Base-by-base conservation (phyloP, 1,284 basidiomycete genomes). In the Moniliophthora roreri region DNA sequence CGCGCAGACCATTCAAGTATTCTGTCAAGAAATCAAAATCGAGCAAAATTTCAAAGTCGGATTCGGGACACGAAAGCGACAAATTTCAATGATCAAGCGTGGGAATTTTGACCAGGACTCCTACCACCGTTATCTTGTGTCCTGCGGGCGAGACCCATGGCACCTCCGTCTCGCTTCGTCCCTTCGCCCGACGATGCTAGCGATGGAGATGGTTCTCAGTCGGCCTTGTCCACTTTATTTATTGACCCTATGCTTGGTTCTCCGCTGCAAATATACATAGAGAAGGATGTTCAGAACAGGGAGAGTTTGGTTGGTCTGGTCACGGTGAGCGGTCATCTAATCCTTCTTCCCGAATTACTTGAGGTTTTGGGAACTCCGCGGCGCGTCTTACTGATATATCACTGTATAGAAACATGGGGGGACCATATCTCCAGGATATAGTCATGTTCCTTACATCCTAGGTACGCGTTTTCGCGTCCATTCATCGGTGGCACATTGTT, bases 211-310 rank as follows among this genome's bases (percentile, higher is more conserved):
- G n/a, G n/a, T n/a, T n/a, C n/a, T n/a, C n/a, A 38, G 34, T 23
- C 41, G 13, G 28, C 44, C 24, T 32, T 51, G 13, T 28, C 39
- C 13, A 75, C 78, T 58, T 75, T 91, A 54, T 92, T 92, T 64
- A 70, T 89, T 52, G 89, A 92, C 66, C 87, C 86, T 58, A 85
- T 89, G 80, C 79, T 89, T 69, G 89, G 90, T 62, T 81, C 76
- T 1, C 83, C 88, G 1, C 78, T 92, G 48, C 69, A 78, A 20
- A 77, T 91, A 57, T 92, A 87, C 71, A 77, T 92, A 61, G 87
- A 90, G 63, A 87, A 89, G 61, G 88, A 91, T 52, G 86, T 92
- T 32, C 73, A 79, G 28, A 82, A 89, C 69, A 81, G 80, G 63
- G 82, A 86, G 26, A 62, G 67, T 50, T 71, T 92, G 50, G 74